Conservation (phyloP, 140 eudicot genomes). For the Senecio squalidus region DNA sequence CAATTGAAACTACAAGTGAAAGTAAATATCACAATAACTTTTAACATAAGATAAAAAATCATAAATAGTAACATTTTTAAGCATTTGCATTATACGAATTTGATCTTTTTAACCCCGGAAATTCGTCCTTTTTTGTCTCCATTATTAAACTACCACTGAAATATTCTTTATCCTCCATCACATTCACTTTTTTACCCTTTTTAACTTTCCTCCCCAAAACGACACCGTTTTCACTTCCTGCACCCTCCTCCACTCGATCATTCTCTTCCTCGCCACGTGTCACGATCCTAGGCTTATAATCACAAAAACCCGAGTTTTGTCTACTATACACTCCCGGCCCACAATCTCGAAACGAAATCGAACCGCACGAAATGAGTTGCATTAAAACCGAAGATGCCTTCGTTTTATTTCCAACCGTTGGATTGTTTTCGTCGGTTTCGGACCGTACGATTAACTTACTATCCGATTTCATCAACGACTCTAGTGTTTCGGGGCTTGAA, state of each 20-base stretch:
- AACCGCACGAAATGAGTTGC: conserved; percentile 84
- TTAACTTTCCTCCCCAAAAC: conserved; percentile 12
- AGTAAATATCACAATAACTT: not conserved
- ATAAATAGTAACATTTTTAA: conserved; percentile 21
- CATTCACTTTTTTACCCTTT: conserved; percentile 13
- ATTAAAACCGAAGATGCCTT: conserved; percentile 72
- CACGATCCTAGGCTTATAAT: conserved; percentile 33
- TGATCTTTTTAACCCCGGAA: conserved; percentile 62
- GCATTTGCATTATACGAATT: conserved; percentile 79
- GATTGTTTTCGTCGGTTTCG: conserved; percentile 11
- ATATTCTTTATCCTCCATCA: conserved; percentile 64
- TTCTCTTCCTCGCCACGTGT: conserved; percentile 54
- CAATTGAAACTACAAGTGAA: not conserved
- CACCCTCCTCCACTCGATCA: conserved; percentile 31
- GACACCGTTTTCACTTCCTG: conserved; percentile 21
- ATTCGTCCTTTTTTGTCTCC: conserved; percentile 62
- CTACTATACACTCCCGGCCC: conserved; percentile 44
- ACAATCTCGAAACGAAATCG: conserved; percentile 68
- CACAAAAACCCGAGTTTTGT: conserved; percentile 40
- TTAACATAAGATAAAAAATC: too few species aligned
- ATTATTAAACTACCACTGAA: conserved; percentile 78
- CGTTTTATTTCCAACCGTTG: conserved; percentile 24
- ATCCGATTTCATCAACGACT: conserved; percentile 75
- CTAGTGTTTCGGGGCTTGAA: conserved; percentile 89
- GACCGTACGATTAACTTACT: conserved; percentile 32